phyloP scores from a whole-genome alignment of 2,329 filamentous ascomycete species.

The Pseudogymnoascus sp. region DNA sequence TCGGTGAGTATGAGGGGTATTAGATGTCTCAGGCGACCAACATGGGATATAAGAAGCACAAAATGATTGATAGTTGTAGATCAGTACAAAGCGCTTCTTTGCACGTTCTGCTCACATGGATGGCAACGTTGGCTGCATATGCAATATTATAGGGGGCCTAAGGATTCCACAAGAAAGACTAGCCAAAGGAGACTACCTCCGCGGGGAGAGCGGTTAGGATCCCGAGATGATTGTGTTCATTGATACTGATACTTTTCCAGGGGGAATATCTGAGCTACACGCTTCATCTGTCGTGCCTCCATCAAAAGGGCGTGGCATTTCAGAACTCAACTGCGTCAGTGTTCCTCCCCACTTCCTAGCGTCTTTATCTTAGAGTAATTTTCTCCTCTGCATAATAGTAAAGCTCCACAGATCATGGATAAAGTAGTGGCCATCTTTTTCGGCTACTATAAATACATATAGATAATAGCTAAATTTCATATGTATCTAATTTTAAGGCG shows the following conservation, averaged over 20 bases:
- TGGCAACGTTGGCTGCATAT: not conserved
- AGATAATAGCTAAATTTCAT: no score
- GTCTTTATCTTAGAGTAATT: not conserved
- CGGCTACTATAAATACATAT: not conserved
- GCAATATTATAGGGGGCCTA: not conserved
- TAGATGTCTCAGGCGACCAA: not conserved
- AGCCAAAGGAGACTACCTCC: not conserved
- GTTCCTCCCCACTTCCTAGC: not conserved
- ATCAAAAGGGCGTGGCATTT: not conserved
- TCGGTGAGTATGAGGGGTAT: not conserved
- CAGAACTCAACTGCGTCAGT: not conserved
- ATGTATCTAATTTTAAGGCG: not conserved
- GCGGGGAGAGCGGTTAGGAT: not conserved
- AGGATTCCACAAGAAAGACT: not conserved
- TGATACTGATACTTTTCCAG: not conserved
- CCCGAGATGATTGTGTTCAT: not conserved
- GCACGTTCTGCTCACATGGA: not conserved
- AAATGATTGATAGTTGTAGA: not conserved
- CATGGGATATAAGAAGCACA: not conserved
- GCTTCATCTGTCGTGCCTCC: not conserved
- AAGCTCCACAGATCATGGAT: not conserved
- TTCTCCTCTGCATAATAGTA: not conserved
- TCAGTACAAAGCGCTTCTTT: not conserved
- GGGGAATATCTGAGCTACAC: not conserved
- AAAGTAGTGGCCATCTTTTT: not conserved